Base-by-base conservation (phyloP, 2,329 filamentous ascomycete genomes). In the Cladosporium sp. region DNA sequence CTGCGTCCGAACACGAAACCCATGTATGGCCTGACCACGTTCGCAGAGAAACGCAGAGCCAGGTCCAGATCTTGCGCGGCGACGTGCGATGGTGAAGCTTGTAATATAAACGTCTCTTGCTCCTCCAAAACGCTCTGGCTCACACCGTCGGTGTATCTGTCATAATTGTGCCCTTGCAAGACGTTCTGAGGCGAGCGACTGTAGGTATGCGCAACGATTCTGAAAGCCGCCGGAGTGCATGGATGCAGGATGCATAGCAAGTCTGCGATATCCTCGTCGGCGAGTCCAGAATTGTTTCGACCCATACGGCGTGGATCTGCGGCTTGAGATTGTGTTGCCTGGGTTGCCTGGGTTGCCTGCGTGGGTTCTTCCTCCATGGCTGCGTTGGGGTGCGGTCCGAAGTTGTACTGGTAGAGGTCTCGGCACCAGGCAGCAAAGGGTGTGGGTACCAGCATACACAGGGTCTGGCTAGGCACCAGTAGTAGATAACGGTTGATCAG, bases 1-100 rank as follows among this genome's bases (percentile, higher is more conserved):
- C 95, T 94, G 64, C 95, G 88, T 32, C 95, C 95, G 77, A 99
- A 98, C 51, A 87, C 85, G 78, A 96, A 98, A 43, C 95, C 95
- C 60, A 86, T 80, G 3, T 81, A 74, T 7, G 89, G 87, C 70
- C 91, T 85, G 73, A 90, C 91, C 67, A 92, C 83, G 6, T 81
- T 76, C 6, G 91, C 89, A 0, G 93, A 96, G 69, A 97, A 85
- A 60, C 92, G 86, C 56, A 98, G 81, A 3, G 92, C 92, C 59
- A 98, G 86, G 73, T 93, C 92, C 60, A 77, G 72, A 3, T 71
- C 70, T 28, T 72, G 49, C 68, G 71, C 54, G 67, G 67, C 13
- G 71, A 46, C 67, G 11, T 32, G 25, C 25, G 60, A 63, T 36
- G 69, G 70, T 25, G 69, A 58, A 71, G 88, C 81, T 46, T 84